phyloP scores from a whole-genome alignment of 305 asterid species.

The Withania somnifera region DNA sequence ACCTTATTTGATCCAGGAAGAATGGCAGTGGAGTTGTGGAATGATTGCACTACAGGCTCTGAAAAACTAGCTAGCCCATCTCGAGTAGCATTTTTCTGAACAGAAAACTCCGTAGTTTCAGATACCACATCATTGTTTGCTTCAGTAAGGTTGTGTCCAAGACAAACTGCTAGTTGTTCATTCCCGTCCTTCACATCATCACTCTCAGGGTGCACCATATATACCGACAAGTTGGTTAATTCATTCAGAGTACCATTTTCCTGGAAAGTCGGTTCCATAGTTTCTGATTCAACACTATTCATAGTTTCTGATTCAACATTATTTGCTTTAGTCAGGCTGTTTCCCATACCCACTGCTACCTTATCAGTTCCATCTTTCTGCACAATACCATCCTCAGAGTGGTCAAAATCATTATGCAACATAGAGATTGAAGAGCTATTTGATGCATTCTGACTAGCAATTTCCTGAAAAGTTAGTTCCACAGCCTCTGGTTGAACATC shows the following conservation, averaged over 20 bases:
- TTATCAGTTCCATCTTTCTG: slow-evolving; percentile 24
- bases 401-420: slow-evolving; percentile 25
- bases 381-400: slow-evolving; percentile 19
- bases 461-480: slow-evolving; percentile 36
- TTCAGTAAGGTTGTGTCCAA: slow-evolving; percentile 17
- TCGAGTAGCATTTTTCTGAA: slow-evolving; percentile 34
- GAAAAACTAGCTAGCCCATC: slow-evolving; percentile 33
- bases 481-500: slow-evolving; percentile 33
- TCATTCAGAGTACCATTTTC: slow-evolving; percentile 36
- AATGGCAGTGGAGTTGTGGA: slow-evolving; percentile 12
- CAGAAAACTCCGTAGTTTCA: slow-evolving; percentile 17
- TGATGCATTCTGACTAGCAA: slow-evolving; percentile 26
- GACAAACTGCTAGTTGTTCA: slow-evolving; percentile 26
- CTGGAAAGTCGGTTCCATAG: slow-evolving; percentile 29
- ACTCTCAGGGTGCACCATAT: slow-evolving; percentile 10
- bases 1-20: slow-evolving; percentile 61
- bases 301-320: slow-evolving; percentile 28
- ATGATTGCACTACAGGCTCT: slow-evolving; percentile 37
- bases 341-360: slow-evolving; percentile 22
- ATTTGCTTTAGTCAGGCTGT: slow-evolving; percentile 17
- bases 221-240: slow-evolving; percentile 26
- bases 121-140: slow-evolving; percentile 22
- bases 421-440: slow-evolving; percentile 38
- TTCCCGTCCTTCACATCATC: slow-evolving; percentile 23
- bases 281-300: slow-evolving; percentile 25